Evolutionary conservation across 192 early-diverging fungal genomes (phyloP), one percentile per base, ranked within the genome.

Genomic region (Entomortierella parvispora): DNA sequence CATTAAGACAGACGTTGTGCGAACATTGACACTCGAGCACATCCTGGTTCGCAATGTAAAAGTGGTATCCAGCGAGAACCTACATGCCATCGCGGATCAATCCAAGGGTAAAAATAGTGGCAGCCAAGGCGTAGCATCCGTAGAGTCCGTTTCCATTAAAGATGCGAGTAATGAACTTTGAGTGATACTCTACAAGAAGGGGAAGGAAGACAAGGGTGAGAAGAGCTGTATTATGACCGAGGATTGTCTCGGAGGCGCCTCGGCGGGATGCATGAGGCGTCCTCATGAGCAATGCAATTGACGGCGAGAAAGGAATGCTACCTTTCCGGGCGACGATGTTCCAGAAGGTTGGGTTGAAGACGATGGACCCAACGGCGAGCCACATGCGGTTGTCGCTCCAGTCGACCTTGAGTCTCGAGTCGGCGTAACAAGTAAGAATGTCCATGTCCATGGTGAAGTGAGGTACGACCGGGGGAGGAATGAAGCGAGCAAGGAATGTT

Each of bases 321-420:
- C 90, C 91, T 72, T 82, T 87, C 33, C 93, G 87, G 12, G 95
- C 95, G 10, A 90, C 92, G 31, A 93, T 88, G 82, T 97, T 97
- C 95, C 95, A 97, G 71, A 90, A 93, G 25, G 87, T 74, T 45
- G 95, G 95, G 58, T 95, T 95, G 84, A 97, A 96, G 18, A 91
- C 62, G 47, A 97, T 92, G 58, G 86, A 88, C 14, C 80, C 91
- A 22, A 92, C 75, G 23, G 90, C 67, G 47, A 90, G 54, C 85
- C 90, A 93, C 44, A 97, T 82, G 23, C 87, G 83, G 20, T 87
- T 75, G 70, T 93, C 81, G 45, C 68, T 68, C 62, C 89, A 87
- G 80, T 95, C 86, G 44, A 95, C 65, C 22, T 40, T 31, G 46
- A 56, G 58, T 26, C 62, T 49, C 18, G 64, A 58, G 29, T 67